Evolutionary conservation across 495 filamentous ascomycete species (phyloP), one percentile per base, ranked within the genome.

Genomic region (Tuber microsphaerosporum): DNA sequence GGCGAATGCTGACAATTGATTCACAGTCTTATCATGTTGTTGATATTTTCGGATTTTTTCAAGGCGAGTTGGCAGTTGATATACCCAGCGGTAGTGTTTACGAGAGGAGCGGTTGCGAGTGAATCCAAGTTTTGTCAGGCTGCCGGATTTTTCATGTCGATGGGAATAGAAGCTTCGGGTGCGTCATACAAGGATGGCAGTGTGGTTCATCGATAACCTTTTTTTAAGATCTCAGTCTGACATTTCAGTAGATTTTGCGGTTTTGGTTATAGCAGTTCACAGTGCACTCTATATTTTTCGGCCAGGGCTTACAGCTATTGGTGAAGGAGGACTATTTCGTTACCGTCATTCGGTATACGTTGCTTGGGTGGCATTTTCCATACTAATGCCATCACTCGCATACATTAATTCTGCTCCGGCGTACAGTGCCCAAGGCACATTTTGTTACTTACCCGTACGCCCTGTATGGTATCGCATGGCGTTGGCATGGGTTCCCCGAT

Each of bases 401-500:
- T 93, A 92, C 78, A 82, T 90, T 77, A 88, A 89, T 74, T 83
- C 82, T 65, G 83, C 76, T 45, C 80, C 81, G 19, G 88, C 87
- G 2, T 92, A 89, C 76, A 84, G 88, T 71, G 87, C 89, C 43
- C 84, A 88, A 75, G 90, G 90, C 16, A 86, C 89, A 48, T 89
- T 89, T 75, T 93, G 92, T 83, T 89, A 89, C 75, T 85, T 93
- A 17, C 90, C 91, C 14, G 84, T 88, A 19, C 85, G 88, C 37
- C 86, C 86, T n/a, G 84, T 85, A 48, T 92, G 90, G 90, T 90
- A 89, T 77, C 87, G 89, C 48, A 84, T 91, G 44, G 88, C 87
- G 5, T 85, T 93, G 44, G 87, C 87, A 70, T 94, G 92, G 92
- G 85, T 90, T 22, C 92, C 92, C 44, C 87, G 92, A 43, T 94